Conservation (phyloP, 148 eudicot genomes). For the Amaranthus hypochondriacus region DNA sequence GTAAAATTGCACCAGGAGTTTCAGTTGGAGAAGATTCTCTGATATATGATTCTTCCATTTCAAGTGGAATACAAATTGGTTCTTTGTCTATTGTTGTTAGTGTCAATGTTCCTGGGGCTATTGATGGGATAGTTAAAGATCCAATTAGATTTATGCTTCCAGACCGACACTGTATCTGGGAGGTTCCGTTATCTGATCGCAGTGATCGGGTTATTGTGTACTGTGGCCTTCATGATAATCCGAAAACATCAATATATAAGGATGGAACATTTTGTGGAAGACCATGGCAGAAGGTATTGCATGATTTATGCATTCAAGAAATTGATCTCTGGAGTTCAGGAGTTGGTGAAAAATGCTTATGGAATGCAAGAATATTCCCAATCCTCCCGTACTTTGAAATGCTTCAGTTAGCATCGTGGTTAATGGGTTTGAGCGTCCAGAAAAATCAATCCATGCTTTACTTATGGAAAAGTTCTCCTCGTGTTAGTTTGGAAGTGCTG, state of each 20-base stretch:
- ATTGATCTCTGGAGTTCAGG: slow-evolving; percentile 61
- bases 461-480: slow-evolving; percentile 57
- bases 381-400: slow-evolving; percentile 69
- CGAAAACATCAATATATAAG: slow-evolving; percentile 52
- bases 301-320: slow-evolving; percentile 67
- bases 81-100: slow-evolving; percentile 81
- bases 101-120: slow-evolving; percentile 48
- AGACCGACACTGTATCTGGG: slow-evolving; percentile 98
- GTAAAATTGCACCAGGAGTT: slow-evolving; percentile 72
- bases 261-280: slow-evolving; percentile 95
- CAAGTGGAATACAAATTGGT: slow-evolving; percentile 76
- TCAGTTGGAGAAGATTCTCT: slow-evolving; percentile 96
- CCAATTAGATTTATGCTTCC: slow-evolving; percentile 77
- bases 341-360: slow-evolving; percentile 64
- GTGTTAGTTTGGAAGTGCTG: slow-evolving; percentile 86
- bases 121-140: slow-evolving; percentile 23
- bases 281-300: slow-evolving; percentile 82
- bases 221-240: slow-evolving; percentile 98
- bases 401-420: slow-evolving; percentile 80
- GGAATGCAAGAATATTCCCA: slow-evolving; percentile 92
- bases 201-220: slow-evolving; percentile 68
- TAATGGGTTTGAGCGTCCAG: slow-evolving; percentile 63
- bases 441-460: slow-evolving; percentile 36
- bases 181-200: slow-evolving; percentile 82
- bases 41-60: slow-evolving; percentile 83